Percentiles rank a stretch among this genome's conserved stretches.
phyloP scores from a whole-genome alignment of 2,329 filamentous ascomycete species.

The Gnomoniopsis sp. region DNA sequence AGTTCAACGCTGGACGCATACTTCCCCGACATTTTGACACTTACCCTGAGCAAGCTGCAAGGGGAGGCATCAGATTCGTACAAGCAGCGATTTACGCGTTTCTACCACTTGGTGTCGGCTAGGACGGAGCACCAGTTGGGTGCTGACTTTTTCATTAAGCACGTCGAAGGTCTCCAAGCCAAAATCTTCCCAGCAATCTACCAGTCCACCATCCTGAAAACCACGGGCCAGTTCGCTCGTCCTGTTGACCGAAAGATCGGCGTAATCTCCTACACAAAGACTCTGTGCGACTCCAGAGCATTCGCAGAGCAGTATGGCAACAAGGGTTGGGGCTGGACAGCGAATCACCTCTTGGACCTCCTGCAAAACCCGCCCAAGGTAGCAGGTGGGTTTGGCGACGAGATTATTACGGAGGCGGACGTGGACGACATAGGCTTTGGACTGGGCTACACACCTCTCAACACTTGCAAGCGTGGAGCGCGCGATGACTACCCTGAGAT shows the following conservation, averaged over 20 bases:
- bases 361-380: conserved; percentile 81
- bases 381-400: conserved; percentile 61
- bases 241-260: conserved; percentile 91
- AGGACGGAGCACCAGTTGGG: conserved; percentile 76
- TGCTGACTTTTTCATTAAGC: conserved; percentile 84
- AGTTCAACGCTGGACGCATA: conserved; percentile 68
- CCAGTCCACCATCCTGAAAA: conserved; percentile 78
- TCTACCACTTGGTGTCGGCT: conserved; percentile 90
- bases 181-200: conserved; percentile 84
- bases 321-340: conserved; percentile 89
- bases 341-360: conserved; percentile 82
- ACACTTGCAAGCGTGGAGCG: conserved; percentile 74
- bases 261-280: conserved; percentile 90
- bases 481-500: conserved; percentile 86
- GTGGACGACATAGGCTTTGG: conserved; percentile 95
- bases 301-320: conserved; percentile 73
- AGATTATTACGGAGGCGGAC: conserved; percentile 80
- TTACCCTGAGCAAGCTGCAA: conserved; percentile 78
- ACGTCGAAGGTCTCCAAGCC: conserved; percentile 77
- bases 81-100: conserved; percentile 82
- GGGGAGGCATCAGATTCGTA: conserved; percentile 70
- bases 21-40: conserved; percentile 73
- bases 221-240: conserved; percentile 82
- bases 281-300: conserved; percentile 77
- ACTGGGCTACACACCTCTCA: conserved; percentile 88